These are phyloP conservation scores for Dendryphion nanum DNA, from an alignment of 2,329 filamentous ascomycete species.

Conservation along the genomic window DNA sequence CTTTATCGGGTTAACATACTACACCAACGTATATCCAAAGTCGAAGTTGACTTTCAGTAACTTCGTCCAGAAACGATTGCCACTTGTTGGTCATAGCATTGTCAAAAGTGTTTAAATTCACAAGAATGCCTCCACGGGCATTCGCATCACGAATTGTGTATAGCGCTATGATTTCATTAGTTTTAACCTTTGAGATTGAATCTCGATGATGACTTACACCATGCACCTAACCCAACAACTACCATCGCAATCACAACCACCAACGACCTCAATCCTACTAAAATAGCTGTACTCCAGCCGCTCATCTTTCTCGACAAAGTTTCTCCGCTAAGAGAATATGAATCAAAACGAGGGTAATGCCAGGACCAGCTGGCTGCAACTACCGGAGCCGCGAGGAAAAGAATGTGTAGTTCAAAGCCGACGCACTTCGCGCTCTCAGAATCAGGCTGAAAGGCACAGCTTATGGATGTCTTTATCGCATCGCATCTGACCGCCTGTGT, in stretches of 20 bases:
- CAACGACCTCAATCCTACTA: slow-evolving; percentile 20
- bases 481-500: not conserved
- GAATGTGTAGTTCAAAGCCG: slow-evolving; percentile 1
- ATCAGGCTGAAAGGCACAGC: slow-evolving; percentile 5
- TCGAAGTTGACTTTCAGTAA: slow-evolving; percentile 11
- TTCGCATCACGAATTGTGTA: slow-evolving; percentile 21
- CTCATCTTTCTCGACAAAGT: slow-evolving; percentile 14
- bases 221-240: slow-evolving; percentile 22
- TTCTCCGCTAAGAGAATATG: slow-evolving; percentile 5
- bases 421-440: slow-evolving; percentile 2
- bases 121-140: slow-evolving; percentile 13
- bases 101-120: slow-evolving; percentile 11
- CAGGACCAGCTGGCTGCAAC: slow-evolving; percentile 11
- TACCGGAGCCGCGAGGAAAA: slow-evolving; percentile 6
- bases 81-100: slow-evolving; percentile 13
- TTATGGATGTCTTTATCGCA: not conserved
- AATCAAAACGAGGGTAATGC: slow-evolving; percentile 1
- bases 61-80: slow-evolving; percentile 16
- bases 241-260: slow-evolving; percentile 19
- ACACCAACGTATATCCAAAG: slow-evolving; percentile 25
- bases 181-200: slow-evolving; percentile 5
- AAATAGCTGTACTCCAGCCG: slow-evolving; percentile 12
- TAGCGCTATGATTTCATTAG: too few relatives aligned
- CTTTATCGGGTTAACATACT: too few relatives aligned
- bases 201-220: slow-evolving; percentile 15